Evolutionary conservation across 1,284 basidiomycete species (phyloP), one percentile per base, ranked within the genome.

Genomic region (Puccinia brachypodii): DNA sequence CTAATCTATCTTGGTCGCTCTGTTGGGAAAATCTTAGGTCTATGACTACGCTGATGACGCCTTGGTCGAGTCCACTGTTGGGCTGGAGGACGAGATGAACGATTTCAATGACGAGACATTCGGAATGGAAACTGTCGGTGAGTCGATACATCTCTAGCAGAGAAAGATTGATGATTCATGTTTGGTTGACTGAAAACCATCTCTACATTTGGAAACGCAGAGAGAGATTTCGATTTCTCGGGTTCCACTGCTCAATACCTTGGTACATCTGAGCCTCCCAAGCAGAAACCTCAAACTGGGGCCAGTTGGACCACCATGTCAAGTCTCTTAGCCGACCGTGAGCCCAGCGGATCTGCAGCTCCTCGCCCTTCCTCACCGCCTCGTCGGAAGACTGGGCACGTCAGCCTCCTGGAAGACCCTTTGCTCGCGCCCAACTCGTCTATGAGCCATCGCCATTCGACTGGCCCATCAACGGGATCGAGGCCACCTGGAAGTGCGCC

Each of bases 81-180:
- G 96, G 2, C 88, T 91, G 50, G 87, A 92, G 33, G 90, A 94
- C 6, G 92, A 96, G 87, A 87, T 88, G 53, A 86, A 85, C 53
- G 80, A 82, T 71, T 82, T 82, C 50, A 82, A 82, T 76, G 80
- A 82, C 40, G 73, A 82, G 62, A 82, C 80, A 16, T 82, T 82
- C 47, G 80, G 80, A 58, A 69, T 82, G 73, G 80, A 82, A n/a
- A 58, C 58, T 42, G 73, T 82, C 47, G 80, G 80, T 82, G 33
- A 60, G 80, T 58, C 14, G 9, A 47, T 25, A 31, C 22, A 13
- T 22, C 3, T 31, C 7, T 25, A 3, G 9, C 8, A 66, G 42
- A 66, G n/a, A 40, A 28, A 40, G n/a, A 11, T 50, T 25, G 3
- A 40, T 58, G 8, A 13, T 60, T 19, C 19, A 14, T 58, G n/a